Percentiles rank a stretch among this genome's conserved stretches.
These are phyloP conservation scores for Spinacia oleracea DNA, from an alignment of 179 eudicot species.

Conservation along the genomic window DNA sequence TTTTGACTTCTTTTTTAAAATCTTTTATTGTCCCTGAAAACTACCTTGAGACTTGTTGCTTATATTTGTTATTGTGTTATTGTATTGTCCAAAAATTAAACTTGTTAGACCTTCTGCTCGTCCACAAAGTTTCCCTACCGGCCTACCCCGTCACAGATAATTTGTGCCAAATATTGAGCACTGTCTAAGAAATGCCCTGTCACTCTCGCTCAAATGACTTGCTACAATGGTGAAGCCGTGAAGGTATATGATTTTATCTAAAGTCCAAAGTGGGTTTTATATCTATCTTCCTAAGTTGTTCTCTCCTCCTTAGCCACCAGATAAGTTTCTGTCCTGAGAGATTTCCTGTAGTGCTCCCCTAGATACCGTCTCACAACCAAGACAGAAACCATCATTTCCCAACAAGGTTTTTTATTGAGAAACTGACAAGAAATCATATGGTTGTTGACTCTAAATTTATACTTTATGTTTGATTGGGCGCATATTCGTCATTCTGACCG, in stretches of 20 bases:
- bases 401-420: background rate
- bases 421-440: background rate
- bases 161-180: background rate
- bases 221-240: background rate
- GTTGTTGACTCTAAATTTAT: background rate
- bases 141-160: background rate
- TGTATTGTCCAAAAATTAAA: background rate
- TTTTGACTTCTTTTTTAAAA: conserved; percentile 2
- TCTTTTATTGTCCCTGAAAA: background rate
- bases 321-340: background rate
- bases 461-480: background rate
- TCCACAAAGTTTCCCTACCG: background rate
- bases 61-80: background rate
- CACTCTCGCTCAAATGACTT: background rate
- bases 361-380: background rate
- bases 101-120: background rate
- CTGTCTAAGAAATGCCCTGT: background rate
- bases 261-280: background rate
- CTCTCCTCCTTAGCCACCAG: background rate
- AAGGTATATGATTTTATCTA: background rate
- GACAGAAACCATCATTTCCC: background rate
- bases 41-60: background rate
- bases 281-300: background rate
- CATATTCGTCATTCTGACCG: background rate
- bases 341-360: background rate